Percentiles rank a stretch among this genome's conserved stretches.
Conservation (phyloP, 176 grass and related monocot species). For the Pharus latifolius region DNA sequence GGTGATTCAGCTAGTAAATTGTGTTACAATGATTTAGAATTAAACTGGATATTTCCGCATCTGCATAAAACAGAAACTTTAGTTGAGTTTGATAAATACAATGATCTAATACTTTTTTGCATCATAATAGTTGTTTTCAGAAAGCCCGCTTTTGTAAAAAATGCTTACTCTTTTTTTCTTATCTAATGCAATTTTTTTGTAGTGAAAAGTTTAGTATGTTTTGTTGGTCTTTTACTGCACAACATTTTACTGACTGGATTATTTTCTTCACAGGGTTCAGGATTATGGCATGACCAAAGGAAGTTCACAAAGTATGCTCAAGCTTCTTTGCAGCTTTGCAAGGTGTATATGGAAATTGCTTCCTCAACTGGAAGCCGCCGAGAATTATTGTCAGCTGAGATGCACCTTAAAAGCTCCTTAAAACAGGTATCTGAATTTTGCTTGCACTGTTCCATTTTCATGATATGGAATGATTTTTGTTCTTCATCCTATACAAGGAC, state of each 20-base stretch:
- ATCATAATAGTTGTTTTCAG: no score
- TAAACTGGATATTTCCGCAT: background rate
- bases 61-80: no score
- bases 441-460: background rate
- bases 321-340: constrained; percentile 69
- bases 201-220: no score
- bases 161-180: background rate
- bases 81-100: no score
- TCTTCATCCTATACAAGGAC: background rate
- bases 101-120: no score
- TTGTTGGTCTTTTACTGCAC: no score
- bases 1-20: background rate
- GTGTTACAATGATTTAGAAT: background rate
- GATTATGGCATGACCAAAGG: constrained; percentile 50
- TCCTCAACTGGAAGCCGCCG: constrained; percentile 41
- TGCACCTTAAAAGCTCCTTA: constrained; percentile 82
- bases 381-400: constrained; percentile 67
- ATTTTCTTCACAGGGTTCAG: constrained; percentile 54
- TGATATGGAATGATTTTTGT: background rate
- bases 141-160: background rate
- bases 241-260: background rate
- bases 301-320: constrained; percentile 79
- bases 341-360: constrained; percentile 71
- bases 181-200: background rate
- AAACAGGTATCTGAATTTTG: constrained; percentile 47